Evolutionary conservation across 2,329 filamentous ascomycete genomes (phyloP).

Genomic region (Fusarium nygamai): DNA sequence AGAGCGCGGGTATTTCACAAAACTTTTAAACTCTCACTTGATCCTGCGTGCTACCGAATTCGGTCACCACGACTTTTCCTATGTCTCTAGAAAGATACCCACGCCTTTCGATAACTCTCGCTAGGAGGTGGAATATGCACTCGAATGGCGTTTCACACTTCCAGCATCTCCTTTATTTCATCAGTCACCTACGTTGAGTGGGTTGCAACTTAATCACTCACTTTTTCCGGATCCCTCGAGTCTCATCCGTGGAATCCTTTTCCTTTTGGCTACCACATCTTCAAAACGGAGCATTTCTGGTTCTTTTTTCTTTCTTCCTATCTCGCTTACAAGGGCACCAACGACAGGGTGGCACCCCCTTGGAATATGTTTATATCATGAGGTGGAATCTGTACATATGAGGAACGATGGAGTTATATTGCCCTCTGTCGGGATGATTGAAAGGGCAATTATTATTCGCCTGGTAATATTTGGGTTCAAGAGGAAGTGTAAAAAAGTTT

Average conservation of each 20-base stretch:
- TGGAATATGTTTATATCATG: conserved; percentile 39
- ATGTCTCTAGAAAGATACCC: conserved; percentile 42
- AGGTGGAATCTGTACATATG: conserved; percentile 44
- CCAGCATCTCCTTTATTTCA: conserved; percentile 28
- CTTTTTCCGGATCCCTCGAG: conserved; percentile 3
- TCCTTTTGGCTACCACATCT: neutral
- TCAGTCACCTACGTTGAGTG: neutral
- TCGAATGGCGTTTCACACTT: conserved; percentile 28
- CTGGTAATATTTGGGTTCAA: conserved; percentile 16
- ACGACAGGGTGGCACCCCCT: neutral
- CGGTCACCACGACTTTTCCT: conserved; percentile 27
- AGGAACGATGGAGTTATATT: conserved; percentile 25
- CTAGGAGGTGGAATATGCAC: conserved; percentile 42
- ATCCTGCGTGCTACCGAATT: neutral
- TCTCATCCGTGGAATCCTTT: neutral
- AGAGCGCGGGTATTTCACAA: conserved; percentile 94
- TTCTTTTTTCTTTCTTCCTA: conserved; percentile 2
- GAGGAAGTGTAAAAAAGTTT: conserved; percentile 4
- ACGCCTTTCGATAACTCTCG: conserved; percentile 42
- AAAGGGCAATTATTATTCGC: conserved; percentile 8
- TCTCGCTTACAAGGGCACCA: conserved; percentile 12
- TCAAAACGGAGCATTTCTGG: conserved; percentile 13
- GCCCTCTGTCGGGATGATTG: conserved; percentile 11
- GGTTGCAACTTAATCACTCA: conserved; percentile 29
- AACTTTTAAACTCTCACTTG: conserved; percentile 76